Evolutionary conservation across 2,329 filamentous ascomycete genomes (phyloP).

Genomic region (Arthrobotrys sinensis): DNA sequence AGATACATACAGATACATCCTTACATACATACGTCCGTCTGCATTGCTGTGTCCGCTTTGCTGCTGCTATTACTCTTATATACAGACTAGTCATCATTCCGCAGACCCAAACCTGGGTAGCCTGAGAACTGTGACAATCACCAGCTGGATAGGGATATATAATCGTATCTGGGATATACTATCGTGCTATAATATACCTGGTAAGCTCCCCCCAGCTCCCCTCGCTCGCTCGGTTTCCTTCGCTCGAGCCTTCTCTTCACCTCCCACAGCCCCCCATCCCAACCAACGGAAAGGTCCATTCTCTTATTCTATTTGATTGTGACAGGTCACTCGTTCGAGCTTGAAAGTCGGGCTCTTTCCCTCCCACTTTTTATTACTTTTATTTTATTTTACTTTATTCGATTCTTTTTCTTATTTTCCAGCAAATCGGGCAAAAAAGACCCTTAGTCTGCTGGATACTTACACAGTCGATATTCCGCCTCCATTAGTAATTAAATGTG

Average conservation of each 20-base stretch:
- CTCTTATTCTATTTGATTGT: conserved; percentile 35
- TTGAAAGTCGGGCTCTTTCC: not conserved
- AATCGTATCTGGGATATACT: conserved; percentile 34
- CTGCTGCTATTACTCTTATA: conserved; percentile 14
- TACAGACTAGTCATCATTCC: conserved; percentile 26
- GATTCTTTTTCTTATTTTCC: not conserved
- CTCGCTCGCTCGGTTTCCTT: conserved; percentile 40
- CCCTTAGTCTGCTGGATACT: conserved; percentile 24
- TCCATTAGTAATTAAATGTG: conserved; percentile 44
- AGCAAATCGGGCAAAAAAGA: conserved; percentile 41
- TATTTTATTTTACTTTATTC: conserved; percentile 4
- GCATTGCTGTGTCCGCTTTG: conserved; percentile 22
- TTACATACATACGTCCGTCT: not conserved
- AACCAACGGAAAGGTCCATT: conserved; percentile 12
- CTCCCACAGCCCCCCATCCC: conserved; percentile 10
- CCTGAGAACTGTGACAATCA: conserved; percentile 33
- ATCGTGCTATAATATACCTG: conserved; percentile 54
- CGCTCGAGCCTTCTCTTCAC: conserved; percentile 40
- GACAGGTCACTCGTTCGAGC: conserved; percentile 49
- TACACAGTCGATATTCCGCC: conserved; percentile 9
- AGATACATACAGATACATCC: not conserved
- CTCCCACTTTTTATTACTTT: conserved; percentile 22
- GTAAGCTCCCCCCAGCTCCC: conserved; percentile 55
- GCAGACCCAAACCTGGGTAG: conserved; percentile 21
- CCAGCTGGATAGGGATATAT: conserved; percentile 48